Base-by-base conservation (phyloP, 208 protist species). In the Tritrichomonas foetus region DNA sequence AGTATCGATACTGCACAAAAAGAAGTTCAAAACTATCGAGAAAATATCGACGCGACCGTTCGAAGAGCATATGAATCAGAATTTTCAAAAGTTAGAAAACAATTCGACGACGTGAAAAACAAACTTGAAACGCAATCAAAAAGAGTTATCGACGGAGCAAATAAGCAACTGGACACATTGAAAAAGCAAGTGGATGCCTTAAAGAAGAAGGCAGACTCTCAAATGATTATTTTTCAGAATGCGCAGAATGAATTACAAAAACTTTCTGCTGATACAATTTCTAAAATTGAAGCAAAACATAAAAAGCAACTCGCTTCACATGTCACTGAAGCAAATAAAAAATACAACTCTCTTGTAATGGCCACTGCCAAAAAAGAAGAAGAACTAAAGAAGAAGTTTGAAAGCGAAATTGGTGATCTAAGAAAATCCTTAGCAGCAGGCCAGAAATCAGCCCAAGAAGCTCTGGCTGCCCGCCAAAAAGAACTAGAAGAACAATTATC, bases 271-370 rank as follows among this genome's bases (percentile, higher is more conserved):
- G 47, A 89, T 27, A 50, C 47, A 57, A 57, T 57, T 57, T 13
- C 78, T 0, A 89, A 89, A 89, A 22, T 89, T 39, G 47, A 89
- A 89, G 78, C 33, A 14, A 89, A 57, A 57, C 78, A 89, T 57
- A 89, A 89, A 89, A 57, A 33, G 39, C 14, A 57, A 33, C 16
- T 89, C 33, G 78, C 78, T 44, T 44, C 33, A 39, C 39, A 57
- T 55, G 78, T 89, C 20, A 89, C 78, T 44, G 41, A 53, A 57
- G 78, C 78, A 13, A 89, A 89, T 36, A 89, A 89, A 57, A 89
- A 89, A 57, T 89, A 89, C n/a, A 89, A 89, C 30, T 5, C 33
- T 53, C 44, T 89, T 55, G 78, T 89, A 33, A 20, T 89, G 33
- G 41, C 16, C 30, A 89, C 78, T n/a, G 44, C 47, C 1, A 53